These are phyloP conservation scores for Santalum album DNA, from an alignment of 164 flowering plant genomes.

Conservation along the genomic window DNA sequence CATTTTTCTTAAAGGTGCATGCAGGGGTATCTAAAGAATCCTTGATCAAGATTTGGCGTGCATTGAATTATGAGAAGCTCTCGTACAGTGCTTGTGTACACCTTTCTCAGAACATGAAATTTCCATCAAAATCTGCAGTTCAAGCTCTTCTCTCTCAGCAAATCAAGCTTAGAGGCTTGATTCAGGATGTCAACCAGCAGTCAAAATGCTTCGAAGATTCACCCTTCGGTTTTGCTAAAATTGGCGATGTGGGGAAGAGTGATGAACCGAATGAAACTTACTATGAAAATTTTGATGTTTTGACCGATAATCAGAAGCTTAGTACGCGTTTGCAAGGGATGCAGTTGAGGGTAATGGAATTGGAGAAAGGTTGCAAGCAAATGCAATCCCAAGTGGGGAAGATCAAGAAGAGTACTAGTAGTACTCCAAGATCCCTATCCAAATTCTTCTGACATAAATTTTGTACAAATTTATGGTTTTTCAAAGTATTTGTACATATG, in stretches of 20 bases:
- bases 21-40: constrained; percentile 41
- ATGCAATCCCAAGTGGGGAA: background rate
- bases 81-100: constrained; percentile 34
- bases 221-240: constrained; percentile 14
- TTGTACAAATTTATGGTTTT: too few species aligned
- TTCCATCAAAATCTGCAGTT: constrained; percentile 33
- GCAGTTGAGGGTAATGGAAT: background rate
- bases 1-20: constrained; percentile 41
- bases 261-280: constrained; percentile 7
- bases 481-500: too few species aligned
- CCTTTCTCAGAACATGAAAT: constrained; percentile 35
- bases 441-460: too few species aligned
- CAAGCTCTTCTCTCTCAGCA: constrained; percentile 45
- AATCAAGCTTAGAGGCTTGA: constrained; percentile 42
- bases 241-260: constrained; percentile 11
- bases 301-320: background rate
- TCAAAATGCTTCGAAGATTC: constrained; percentile 11
- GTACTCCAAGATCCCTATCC: too few species aligned
- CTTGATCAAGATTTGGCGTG: constrained; percentile 31
- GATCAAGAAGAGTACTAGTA: background rate
- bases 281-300: too few species aligned
- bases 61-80: constrained; percentile 51
- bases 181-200: constrained; percentile 19
- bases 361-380: background rate
- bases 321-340: background rate